phyloP scores from a whole-genome alignment of 352 stramenopile genomes.

The Globisporangium polare region DNA sequence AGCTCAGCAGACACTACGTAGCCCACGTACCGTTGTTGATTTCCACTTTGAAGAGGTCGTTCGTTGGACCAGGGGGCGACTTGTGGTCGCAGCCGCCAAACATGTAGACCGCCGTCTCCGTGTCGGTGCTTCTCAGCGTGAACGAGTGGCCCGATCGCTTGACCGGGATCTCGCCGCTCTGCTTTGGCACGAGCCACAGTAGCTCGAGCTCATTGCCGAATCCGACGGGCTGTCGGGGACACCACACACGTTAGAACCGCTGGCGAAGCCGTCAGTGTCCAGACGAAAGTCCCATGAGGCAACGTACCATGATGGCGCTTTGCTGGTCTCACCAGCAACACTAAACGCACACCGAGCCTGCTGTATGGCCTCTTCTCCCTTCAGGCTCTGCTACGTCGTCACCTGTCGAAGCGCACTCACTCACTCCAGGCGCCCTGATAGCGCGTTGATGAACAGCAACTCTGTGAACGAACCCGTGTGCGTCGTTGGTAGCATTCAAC shows the following conservation, averaged over 20 bases:
- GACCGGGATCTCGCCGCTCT: slow-evolving; percentile 90
- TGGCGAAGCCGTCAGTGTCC: not conserved
- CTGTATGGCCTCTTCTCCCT: not conserved
- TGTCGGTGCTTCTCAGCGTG: slow-evolving; percentile 79
- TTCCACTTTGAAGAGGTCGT: slow-evolving; percentile 93
- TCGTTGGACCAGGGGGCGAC: slow-evolving; percentile 89
- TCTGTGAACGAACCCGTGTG: not conserved
- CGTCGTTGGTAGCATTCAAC: not conserved
- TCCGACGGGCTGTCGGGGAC: slow-evolving; percentile 54
- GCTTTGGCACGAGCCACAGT: slow-evolving; percentile 85
- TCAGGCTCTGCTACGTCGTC: not conserved
- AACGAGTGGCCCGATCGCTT: slow-evolving; percentile 95
- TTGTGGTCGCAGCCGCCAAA: slow-evolving; percentile 91
- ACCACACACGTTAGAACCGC: not conserved
- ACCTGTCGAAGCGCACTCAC: not conserved
- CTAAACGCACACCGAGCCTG: not conserved
- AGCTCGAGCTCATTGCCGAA: slow-evolving; percentile 87
- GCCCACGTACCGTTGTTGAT: slow-evolving; percentile 64
- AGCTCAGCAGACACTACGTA: not conserved
- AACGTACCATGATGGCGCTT: not conserved
- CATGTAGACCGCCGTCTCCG: slow-evolving; percentile 71
- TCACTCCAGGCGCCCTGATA: not conserved
- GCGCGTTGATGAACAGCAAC: not conserved
- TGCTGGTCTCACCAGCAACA: not conserved
- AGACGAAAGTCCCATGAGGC: not conserved